Evolutionary conservation across 2,329 filamentous ascomycete genomes (phyloP), one percentile per base, ranked within the genome.

Genomic region (Bertia moriformis): DNA sequence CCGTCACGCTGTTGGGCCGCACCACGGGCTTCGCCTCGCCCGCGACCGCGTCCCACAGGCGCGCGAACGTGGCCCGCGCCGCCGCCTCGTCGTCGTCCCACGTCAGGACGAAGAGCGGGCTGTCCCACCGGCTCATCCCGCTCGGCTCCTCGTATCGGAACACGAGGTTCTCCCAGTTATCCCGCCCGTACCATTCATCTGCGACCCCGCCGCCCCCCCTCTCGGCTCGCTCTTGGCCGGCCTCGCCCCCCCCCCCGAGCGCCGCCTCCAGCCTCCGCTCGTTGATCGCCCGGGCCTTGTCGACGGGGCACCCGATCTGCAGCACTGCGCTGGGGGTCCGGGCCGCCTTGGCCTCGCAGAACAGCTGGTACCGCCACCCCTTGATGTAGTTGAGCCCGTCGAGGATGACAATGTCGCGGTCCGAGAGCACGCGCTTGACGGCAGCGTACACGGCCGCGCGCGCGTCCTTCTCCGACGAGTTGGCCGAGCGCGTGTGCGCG

Each of bases 301-400:
- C 71, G 3, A 62, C 56, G 7, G 62, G 51, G 44, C 70, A 73
- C 0, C 75, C 75, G 35, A 80, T 63, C 56, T 78, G 75, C 45
- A 91, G 63, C 41, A 91, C 74, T 50, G 81, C 87, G 57, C 73
- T 82, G 3, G 81, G 73, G 3, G 84, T 91, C 45, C 78, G 65
- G 40, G 83, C 62, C 37, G 84, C 84, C 59, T 91, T 91, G 27
- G 84, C 76, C 59, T 91, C 84, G 61, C 84, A 89, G 56, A 80
- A 81, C 17, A 93, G 65, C 63, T 93, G 84, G 55, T 93, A 93
- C 38, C 85, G 70, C 73, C 83, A 91, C 27, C 84, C 85, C 57
- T 91, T 91, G 61, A 93, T 93, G 59, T 91, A 93, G 58, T 91
- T 91, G 43, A 84, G 62, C 1, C 78, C 77, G 54, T 93, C 84